Base-by-base conservation (phyloP, 108 stramenopile genomes). In the Skeletonema tropicum region DNA sequence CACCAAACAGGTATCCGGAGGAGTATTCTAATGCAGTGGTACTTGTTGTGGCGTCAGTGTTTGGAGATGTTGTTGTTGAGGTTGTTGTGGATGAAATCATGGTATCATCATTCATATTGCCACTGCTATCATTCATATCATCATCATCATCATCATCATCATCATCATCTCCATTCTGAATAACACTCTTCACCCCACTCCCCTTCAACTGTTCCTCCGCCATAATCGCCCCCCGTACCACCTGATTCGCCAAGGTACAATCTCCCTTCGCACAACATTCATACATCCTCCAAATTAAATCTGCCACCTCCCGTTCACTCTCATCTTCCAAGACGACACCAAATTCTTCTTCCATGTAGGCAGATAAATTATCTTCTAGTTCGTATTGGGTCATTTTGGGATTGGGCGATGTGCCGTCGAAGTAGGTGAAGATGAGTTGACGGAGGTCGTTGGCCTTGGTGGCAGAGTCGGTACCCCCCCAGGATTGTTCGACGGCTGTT, bases 321-420 rank as follows among this genome's bases (percentile, higher is more conserved):
- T 80, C 78, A 58, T 95, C 94, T 70, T 95, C 94, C 64, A 95
- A 55, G 9, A 88, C 80, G 0, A 95, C 86, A n/a, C 88, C 86
- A 73, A 93, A 93, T 68, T 95, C 91, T 71, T 95, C 92, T 71
- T 95, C 94, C 84, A 95, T 85, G 64, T 91, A 95, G 30, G 83
- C 85, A 6, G 86, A 80, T 58, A 95, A 80, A 61, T 90, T 83
- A 60, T 95, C 94, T 76, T 91, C 90, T 45, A 91, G 73, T 76
- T 91, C 90, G 12, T 71, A 69, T 11, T 57, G 32, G 11, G 79
- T 63, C 64, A 85, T 81, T 57, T 70, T 77, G 26, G 80, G 80
- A 32, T 84, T 86, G 45, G 57, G 75, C 9, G 76, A 65, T 15
- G 70, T 60, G n/a, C 88, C 88, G 42, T 87, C 80, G 55, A 94